Percentiles rank a stretch among this genome's conserved stretches.
These are phyloP conservation scores for Allomyces javanicus DNA, from an alignment of 192 early-diverging fungal genomes.

Conservation along the genomic window DNA sequence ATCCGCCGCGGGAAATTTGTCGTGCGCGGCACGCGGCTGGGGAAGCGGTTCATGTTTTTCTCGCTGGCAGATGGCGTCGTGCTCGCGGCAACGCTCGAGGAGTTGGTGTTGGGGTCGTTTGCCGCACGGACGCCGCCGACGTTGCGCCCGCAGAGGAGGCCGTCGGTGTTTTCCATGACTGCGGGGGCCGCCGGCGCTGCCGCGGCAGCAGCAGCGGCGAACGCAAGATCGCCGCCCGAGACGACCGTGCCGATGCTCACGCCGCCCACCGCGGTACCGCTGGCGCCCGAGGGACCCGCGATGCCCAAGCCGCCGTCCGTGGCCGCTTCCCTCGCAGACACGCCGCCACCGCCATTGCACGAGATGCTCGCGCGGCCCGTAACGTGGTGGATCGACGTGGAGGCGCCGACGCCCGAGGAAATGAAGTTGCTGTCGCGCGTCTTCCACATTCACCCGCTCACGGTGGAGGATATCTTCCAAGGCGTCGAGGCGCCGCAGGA, in stretches of 20 bases:
- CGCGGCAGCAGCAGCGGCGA: background rate
- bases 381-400: background rate
- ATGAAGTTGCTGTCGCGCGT: slow-evolving; percentile 15
- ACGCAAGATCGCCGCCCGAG: slow-evolving; percentile 6
- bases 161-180: no score
- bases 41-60: slow-evolving; percentile 45
- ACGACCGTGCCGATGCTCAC: slow-evolving; percentile 14
- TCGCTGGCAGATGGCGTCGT: slow-evolving; percentile 38
- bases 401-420: background rate
- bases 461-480: slow-evolving; percentile 60
- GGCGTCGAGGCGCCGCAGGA: slow-evolving; percentile 33
- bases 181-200: no score
- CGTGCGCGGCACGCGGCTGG: slow-evolving; percentile 7
- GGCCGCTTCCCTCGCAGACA: background rate
- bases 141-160: no score
- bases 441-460: slow-evolving; percentile 74
- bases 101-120: slow-evolving; percentile 22
- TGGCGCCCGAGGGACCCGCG: background rate
- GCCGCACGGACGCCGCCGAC: no score
- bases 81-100: slow-evolving; percentile 28
- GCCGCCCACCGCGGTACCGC: slow-evolving; percentile 5
- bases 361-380: background rate
- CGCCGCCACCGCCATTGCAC: background rate
- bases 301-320: background rate
- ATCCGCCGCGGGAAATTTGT: background rate